These are phyloP conservation scores for Chimonanthus salicifolius DNA, from an alignment of 164 flowering plant genomes.

Conservation along the genomic window DNA sequence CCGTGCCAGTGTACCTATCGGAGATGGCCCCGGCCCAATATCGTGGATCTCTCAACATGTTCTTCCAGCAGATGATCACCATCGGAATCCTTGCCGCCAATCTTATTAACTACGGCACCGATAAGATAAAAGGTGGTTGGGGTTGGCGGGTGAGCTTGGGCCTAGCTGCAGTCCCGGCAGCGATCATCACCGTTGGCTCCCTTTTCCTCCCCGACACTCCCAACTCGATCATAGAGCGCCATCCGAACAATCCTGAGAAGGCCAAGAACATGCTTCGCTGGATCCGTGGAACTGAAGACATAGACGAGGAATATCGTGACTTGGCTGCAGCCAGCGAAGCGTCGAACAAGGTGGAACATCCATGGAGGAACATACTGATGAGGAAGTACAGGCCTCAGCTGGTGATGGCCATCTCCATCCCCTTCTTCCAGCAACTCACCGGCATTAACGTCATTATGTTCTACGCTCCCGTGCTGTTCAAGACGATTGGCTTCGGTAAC, in stretches of 20 bases:
- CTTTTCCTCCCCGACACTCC: conserved; percentile 77
- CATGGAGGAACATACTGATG: conserved; percentile 54
- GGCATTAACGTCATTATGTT: conserved; percentile 86
- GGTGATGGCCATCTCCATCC: conserved; percentile 58
- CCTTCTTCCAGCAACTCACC: conserved; percentile 73
- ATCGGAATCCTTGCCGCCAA: conserved; percentile 68
- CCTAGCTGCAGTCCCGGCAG: conserved; percentile 63
- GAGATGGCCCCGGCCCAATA: conserved; percentile 81
- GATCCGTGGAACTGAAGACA: conserved; percentile 50
- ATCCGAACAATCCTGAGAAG: conserved; percentile 22
- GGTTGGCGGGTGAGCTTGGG: conserved; percentile 80
- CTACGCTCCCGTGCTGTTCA: conserved; percentile 74
- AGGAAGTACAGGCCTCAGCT: conserved; percentile 69
- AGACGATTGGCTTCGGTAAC: conserved; percentile 55
- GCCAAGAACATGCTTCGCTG: conserved; percentile 36
- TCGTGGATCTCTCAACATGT: conserved; percentile 73
- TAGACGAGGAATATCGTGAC: conserved; percentile 61
- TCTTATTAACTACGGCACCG: conserved; percentile 57
- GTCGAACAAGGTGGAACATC: conserved; percentile 50
- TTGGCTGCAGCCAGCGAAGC: conserved; percentile 64
- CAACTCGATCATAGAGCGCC: conserved; percentile 74
- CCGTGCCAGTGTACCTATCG: conserved; percentile 74
- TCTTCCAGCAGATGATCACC: conserved; percentile 71
- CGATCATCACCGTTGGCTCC: conserved; percentile 56
- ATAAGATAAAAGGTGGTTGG: conserved; percentile 60